phyloP scores from a whole-genome alignment of 345 rosid species.

The Camelina neglecta region DNA sequence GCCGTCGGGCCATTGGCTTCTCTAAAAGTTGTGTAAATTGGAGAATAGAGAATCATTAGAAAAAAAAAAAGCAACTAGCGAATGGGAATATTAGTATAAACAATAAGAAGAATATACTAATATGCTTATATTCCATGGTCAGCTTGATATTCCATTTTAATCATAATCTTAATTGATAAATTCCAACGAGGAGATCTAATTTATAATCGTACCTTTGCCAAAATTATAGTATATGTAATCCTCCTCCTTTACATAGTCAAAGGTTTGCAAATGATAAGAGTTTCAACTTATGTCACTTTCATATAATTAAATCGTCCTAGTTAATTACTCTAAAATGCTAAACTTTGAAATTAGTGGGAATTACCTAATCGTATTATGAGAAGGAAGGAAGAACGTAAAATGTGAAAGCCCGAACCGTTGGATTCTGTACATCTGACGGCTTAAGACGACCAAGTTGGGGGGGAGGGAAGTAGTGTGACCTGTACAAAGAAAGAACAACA shows the following conservation, averaged over 20 bases:
- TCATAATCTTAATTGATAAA: neutral
- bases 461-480: neutral
- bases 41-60: conserved; percentile 31
- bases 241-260: neutral
- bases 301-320: neutral
- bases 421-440: conserved; percentile 30
- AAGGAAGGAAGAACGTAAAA: neutral
- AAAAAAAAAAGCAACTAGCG: conserved; percentile 16
- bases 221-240: neutral
- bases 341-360: neutral
- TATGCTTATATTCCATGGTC: conserved; percentile 37
- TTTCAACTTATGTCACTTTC: conserved; percentile 2
- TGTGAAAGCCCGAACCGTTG: conserved; percentile 12
- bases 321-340: neutral
- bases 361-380: neutral
- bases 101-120: conserved; percentile 36
- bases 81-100: conserved; percentile 23
- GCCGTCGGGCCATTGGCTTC: conserved; percentile 28
- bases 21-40: conserved; percentile 11
- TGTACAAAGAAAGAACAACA: conserved; percentile 23
- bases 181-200: conserved; percentile 2
- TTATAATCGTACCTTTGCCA: neutral
- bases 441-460: neutral
- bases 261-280: neutral
- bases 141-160: conserved; percentile 16